Evolutionary conservation across 2,329 filamentous ascomycete genomes (phyloP).

Genomic region (Anthostomella pinea): DNA sequence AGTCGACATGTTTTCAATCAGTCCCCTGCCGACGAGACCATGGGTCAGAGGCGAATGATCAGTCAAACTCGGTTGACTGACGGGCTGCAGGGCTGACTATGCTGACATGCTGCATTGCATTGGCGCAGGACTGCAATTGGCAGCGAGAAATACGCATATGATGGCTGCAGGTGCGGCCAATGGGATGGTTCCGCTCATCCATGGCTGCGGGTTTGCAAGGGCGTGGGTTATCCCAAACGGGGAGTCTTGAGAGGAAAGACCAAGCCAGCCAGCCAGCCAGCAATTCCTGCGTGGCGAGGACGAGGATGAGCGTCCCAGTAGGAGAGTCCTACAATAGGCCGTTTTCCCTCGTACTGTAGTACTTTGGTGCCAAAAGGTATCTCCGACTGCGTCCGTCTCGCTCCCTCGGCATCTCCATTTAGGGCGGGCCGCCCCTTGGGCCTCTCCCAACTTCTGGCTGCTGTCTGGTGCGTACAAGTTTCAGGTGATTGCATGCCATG

Average conservation of each 20-base stretch:
- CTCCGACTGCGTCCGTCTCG: too few species aligned
- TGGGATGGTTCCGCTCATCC: constrained; percentile 17
- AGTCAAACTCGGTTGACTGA: constrained; percentile 1
- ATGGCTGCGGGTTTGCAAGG: constrained; percentile 22
- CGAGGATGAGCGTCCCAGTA: too few species aligned
- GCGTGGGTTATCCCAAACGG: constrained; percentile 9
- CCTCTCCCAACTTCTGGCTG: constrained; percentile 1
- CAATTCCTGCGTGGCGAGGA: too few species aligned
- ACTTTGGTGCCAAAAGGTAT: too few species aligned
- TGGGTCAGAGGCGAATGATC: too few species aligned
- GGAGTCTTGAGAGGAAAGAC: constrained; percentile 4
- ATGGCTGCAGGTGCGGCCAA: constrained; percentile 15
- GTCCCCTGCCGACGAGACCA: too few species aligned
- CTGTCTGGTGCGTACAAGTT: constrained; percentile 10
- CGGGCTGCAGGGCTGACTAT: constrained; percentile 13
- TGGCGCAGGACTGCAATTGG: constrained; percentile 12
- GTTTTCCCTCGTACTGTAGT: too few species aligned
- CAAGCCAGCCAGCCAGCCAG: too few species aligned
- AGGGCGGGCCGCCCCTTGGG: too few species aligned
- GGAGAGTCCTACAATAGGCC: too few species aligned
- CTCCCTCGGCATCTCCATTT: too few species aligned
- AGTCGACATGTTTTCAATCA: too few species aligned
- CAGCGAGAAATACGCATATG: constrained; percentile 11
- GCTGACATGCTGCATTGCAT: constrained; percentile 16
- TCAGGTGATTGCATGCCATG: constrained; percentile 12